Percentiles rank a stretch among this genome's conserved stretches.
These are phyloP conservation scores for Amphibolis antarctica DNA, from an alignment of 106 monocot species.

Conservation along the genomic window DNA sequence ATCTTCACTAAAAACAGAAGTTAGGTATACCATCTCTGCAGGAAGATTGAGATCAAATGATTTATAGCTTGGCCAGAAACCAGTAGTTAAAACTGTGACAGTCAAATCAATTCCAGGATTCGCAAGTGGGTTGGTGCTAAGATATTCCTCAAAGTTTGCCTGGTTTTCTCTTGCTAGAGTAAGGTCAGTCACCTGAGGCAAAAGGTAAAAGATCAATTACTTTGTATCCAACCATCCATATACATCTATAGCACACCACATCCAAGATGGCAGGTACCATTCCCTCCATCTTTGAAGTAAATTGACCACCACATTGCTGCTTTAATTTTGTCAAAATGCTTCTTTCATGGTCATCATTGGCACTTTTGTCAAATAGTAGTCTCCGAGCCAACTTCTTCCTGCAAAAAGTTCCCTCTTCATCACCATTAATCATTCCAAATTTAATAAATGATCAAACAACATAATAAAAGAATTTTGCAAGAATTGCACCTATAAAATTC, in stretches of 20 bases:
- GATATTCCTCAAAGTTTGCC: conserved; percentile 79
- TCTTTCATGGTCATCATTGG: conserved; percentile 64
- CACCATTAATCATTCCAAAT: not conserved
- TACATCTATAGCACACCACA: not conserved
- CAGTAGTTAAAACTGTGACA: conserved; percentile 91
- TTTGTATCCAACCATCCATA: not conserved
- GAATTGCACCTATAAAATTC: conserved; percentile 26
- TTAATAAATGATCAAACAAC: not conserved
- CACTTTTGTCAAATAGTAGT: conserved; percentile 46
- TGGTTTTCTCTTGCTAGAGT: conserved; percentile 93
- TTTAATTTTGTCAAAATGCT: conserved; percentile 54
- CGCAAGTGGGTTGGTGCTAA: conserved; percentile 38
- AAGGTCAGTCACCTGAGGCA: conserved; percentile 71
- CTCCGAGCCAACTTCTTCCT: conserved; percentile 61
- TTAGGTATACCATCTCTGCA: conserved; percentile 58
- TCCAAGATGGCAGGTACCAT: conserved; percentile 23
- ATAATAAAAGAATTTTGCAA: not conserved
- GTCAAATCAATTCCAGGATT: conserved; percentile 86
- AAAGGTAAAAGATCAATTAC: not conserved
- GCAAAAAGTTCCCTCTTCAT: too few species aligned
- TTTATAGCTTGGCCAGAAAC: conserved; percentile 97
- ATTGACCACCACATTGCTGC: conserved; percentile 59
- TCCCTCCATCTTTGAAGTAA: conserved; percentile 75
- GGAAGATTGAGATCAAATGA: conserved; percentile 91
- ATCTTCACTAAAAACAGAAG: not conserved